Evolutionary conservation across 169 alveolate species (phyloP), one percentile per base, ranked within the genome.

Genomic region (Theileria orientalis): DNA sequence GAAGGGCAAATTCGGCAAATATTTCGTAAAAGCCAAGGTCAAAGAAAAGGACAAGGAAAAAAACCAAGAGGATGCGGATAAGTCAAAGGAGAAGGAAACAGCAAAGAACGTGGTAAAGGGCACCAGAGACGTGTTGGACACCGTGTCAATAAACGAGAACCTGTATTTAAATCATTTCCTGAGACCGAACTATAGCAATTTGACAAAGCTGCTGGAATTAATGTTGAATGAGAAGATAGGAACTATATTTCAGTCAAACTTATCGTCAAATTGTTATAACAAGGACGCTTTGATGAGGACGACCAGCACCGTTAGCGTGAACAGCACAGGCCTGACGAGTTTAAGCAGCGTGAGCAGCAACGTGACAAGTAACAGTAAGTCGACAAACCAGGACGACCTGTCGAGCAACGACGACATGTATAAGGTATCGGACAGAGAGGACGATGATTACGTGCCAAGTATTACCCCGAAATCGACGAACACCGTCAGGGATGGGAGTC

Each of bases 111-210:
- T 29, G 42, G 21, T 6, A 27, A 56, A 56, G 42, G 42, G 44
- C 21, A 27, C 46, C 37, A 56, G 42, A 56, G 66, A 56, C 37
- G 66, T 37, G 61, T 25, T 75, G 59, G 70, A 74, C 40, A 19
- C 52, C 29, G 37, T 56, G 16, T 67, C 62, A 25, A 74, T 78
- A 27, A 71, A 70, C 71, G 87, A 79, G 27, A 78, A 79, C 42
- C 69, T 79, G 44, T 79, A 67, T 46, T 71, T 79, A 0, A 79
- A 46, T 29, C 87, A 79, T 47, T 56, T 79, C 35, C 67, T 79
- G 27, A 70, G 73, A 29, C 87, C 87, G 5, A 79, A 79, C 54
- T 79, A 79, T 35, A 56, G 42, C 37, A 56, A 56, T 27, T 32
- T 56, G 44, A 27, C 66, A 32, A 56, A n/a, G 37, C 37, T 56